Evolutionary conservation across 345 rosid genomes (phyloP).

Genomic region (Pugionium dolabratum): DNA sequence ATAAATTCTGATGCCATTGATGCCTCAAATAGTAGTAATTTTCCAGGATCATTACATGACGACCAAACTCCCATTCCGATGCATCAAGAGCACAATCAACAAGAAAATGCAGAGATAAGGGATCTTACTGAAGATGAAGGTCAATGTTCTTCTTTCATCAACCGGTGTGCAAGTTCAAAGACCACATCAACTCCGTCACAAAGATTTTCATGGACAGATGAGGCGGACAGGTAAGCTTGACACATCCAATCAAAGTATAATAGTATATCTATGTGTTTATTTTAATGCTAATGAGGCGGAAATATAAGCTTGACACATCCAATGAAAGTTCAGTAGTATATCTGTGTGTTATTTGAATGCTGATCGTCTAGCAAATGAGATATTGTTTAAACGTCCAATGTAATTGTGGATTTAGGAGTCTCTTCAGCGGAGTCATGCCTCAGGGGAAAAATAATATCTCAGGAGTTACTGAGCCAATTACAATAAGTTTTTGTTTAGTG

Average conservation of each 20-base stretch:
- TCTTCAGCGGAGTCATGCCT: conserved; percentile 20
- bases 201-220: conserved; percentile 87
- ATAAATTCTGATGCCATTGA: conserved; percentile 28
- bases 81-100: conserved; percentile 43
- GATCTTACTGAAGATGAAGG: conserved; percentile 50
- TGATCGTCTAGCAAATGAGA: not conserved
- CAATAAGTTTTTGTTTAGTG: conserved; percentile 2
- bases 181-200: conserved; percentile 49
- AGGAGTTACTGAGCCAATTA: conserved; percentile 9
- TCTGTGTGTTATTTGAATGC: conserved; percentile 16
- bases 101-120: conserved; percentile 41
- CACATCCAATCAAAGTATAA: conserved; percentile 23
- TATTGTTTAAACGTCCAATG: conserved; percentile 14
- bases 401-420: conserved; percentile 20
- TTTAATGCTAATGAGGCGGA: conserved; percentile 52
- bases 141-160: conserved; percentile 47
- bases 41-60: conserved; percentile 37
- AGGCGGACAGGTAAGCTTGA: conserved; percentile 70
- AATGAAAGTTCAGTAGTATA: conserved; percentile 26
- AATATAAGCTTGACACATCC: conserved; percentile 51
- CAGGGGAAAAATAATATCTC: conserved; percentile 12
- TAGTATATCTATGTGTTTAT: conserved; percentile 15
- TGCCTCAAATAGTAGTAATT: conserved; percentile 35
- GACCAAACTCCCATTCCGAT: conserved; percentile 39
- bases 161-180: conserved; percentile 48